These are phyloP conservation scores for Paspalum notatum DNA, from an alignment of 176 grass and related monocot genomes.

Conservation along the genomic window DNA sequence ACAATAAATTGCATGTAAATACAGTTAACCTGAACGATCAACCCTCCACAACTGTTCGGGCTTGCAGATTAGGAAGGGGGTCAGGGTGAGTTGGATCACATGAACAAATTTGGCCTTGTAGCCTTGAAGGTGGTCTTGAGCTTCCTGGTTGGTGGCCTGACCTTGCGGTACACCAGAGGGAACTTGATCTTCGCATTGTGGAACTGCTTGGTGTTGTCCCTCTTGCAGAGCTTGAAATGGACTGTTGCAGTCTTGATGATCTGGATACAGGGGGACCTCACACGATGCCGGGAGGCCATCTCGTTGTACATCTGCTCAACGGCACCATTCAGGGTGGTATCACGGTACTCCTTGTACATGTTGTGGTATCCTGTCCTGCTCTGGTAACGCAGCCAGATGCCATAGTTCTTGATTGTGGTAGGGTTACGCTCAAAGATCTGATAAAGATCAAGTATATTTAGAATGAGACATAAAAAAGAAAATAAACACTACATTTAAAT, in stretches of 20 bases:
- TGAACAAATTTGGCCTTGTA: constrained; percentile 85
- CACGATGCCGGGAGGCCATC: constrained; percentile 93
- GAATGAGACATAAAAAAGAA: not conserved
- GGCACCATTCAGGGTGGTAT: constrained; percentile 80
- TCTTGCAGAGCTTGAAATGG: constrained; percentile 85
- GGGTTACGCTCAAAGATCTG: constrained; percentile 91
- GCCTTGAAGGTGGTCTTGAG: constrained; percentile 97
- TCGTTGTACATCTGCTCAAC: constrained; percentile 96
- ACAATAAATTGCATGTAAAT: not conserved
- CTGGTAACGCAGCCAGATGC: constrained; percentile 93
- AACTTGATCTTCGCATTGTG: constrained; percentile 82
- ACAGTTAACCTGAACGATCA: constrained; percentile 33
- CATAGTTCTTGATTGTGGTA: constrained; percentile 92
- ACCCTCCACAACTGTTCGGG: not conserved
- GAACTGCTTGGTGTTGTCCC: constrained; percentile 95
- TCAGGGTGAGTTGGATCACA: constrained; percentile 45
- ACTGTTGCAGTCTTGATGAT: constrained; percentile 88
- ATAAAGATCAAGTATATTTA: not conserved
- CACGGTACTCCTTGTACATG: constrained; percentile 98
- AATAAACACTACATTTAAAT: not conserved
- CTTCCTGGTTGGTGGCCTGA: constrained; percentile 79
- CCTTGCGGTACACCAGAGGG: constrained; percentile 71
- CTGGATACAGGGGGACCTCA: constrained; percentile 82
- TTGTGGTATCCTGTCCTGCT: constrained; percentile 93
- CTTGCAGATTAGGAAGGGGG: constrained; percentile 17